These are phyloP conservation scores for Pestalotiopsis sp. DNA, from an alignment of 2,329 filamentous ascomycete species.

Conservation along the genomic window DNA sequence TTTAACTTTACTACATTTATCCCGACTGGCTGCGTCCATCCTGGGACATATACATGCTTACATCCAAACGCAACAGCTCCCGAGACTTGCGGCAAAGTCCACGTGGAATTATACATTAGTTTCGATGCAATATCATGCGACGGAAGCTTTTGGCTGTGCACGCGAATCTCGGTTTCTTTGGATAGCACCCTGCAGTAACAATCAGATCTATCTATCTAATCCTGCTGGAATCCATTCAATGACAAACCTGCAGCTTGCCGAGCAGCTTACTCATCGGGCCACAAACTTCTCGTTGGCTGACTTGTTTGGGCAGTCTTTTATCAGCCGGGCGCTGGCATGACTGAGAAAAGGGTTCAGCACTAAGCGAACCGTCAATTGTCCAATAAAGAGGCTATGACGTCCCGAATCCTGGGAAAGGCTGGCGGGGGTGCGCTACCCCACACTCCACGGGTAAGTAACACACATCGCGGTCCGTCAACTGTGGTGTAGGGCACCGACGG, in stretches of 20 bases:
- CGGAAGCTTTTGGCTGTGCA: too few species aligned
- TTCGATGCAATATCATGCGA: too few species aligned
- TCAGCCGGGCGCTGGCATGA: neutral
- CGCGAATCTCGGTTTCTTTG: too few species aligned
- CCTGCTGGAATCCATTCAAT: neutral
- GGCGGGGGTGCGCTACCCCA: neutral
- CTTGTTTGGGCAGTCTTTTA: neutral
- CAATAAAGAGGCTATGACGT: conserved; percentile 5
- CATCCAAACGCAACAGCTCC: too few species aligned
- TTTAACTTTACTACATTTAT: too few species aligned
- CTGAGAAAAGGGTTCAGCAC: neutral
- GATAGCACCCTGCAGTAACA: too few species aligned
- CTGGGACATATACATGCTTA: too few species aligned
- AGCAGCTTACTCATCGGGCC: too few species aligned
- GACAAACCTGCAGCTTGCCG: neutral
- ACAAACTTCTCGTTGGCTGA: too few species aligned
- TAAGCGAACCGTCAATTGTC: conserved; percentile 1
- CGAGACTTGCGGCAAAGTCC: too few species aligned
- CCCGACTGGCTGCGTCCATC: too few species aligned
- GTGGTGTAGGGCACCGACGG: neutral
- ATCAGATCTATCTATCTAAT: neutral
- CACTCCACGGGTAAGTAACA: neutral
- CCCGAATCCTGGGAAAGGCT: neutral
- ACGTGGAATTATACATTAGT: too few species aligned
- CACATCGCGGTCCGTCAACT: neutral